Percentiles rank a stretch among this genome's conserved stretches.
Evolutionary conservation across 2,329 filamentous ascomycete species (phyloP).

Genomic region (Colletotrichum camelliae): DNA sequence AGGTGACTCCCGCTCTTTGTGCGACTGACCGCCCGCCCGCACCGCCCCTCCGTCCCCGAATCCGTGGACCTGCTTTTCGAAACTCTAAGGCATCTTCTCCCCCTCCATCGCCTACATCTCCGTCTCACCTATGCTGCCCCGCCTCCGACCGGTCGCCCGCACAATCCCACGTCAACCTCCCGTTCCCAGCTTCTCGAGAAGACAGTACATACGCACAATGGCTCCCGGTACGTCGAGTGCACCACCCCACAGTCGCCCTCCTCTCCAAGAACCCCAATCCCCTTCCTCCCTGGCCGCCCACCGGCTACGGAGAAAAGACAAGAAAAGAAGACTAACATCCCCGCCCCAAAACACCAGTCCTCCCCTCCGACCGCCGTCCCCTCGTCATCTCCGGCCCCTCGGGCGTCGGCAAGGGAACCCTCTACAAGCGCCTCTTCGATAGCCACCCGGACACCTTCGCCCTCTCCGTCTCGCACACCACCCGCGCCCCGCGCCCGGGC

Average conservation of each 20-base stretch:
- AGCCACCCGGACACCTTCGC: constrained; percentile 55
- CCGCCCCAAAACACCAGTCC: constrained; percentile 20
- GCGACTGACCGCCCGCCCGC: not conserved
- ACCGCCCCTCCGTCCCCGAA: not conserved
- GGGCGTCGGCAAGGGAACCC: constrained; percentile 82
- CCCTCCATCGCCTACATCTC: not conserved
- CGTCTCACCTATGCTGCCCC: constrained; percentile 7
- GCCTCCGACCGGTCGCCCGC: constrained; percentile 12
- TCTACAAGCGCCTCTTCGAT: constrained; percentile 74
- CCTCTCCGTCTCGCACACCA: constrained; percentile 76
- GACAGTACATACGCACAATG: constrained; percentile 30
- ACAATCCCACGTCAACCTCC: constrained; percentile 10
- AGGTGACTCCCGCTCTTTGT: not conserved
- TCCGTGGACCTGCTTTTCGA: not conserved
- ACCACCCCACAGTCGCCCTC: not conserved
- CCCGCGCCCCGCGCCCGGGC: constrained; percentile 74
- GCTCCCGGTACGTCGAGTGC: constrained; percentile 30
- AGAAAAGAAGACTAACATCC: not conserved
- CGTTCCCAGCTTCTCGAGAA: not conserved
- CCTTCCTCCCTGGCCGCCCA: not conserved
- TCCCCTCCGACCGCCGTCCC: constrained; percentile 60
- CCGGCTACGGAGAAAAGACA: not conserved
- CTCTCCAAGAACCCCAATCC: too few species aligned
- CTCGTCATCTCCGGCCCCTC: constrained; percentile 82
- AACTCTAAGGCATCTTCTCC: not conserved